phyloP scores from a whole-genome alignment of 306 rosid genomes.

The Pyrus betulifolia region DNA sequence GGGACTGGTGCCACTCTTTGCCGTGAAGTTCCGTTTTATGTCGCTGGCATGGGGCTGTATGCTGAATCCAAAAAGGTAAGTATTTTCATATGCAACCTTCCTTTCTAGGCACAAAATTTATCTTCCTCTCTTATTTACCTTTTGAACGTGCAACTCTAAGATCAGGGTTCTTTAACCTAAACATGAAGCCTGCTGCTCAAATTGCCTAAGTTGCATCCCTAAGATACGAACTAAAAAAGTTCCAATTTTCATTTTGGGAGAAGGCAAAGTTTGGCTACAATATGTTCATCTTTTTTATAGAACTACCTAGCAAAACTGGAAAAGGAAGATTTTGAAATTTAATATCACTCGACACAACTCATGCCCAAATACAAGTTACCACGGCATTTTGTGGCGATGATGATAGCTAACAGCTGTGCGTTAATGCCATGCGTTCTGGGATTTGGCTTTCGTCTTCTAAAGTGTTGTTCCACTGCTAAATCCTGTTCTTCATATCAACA shows the following conservation, averaged over 20 bases:
- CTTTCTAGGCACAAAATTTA: neutral
- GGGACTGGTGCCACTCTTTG: slow-evolving; percentile 99
- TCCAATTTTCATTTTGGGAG: neutral
- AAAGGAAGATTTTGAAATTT: neutral
- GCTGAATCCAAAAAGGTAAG: slow-evolving; percentile 92
- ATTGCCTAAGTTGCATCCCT: neutral
- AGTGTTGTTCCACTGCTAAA: neutral
- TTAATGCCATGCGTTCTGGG: neutral
- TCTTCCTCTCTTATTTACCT: neutral
- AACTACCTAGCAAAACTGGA: neutral
- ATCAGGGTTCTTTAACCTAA: neutral
- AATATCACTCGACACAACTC: neutral
- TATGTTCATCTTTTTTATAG: neutral
- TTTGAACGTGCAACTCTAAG: neutral
- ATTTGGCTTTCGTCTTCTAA: neutral
- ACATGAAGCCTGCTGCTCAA: neutral
- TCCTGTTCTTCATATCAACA: neutral
- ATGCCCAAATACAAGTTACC: neutral
- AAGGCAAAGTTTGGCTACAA: neutral
- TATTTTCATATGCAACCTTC: neutral
- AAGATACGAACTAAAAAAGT: neutral
- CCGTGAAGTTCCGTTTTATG: slow-evolving; percentile 98
- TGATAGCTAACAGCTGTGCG: neutral
- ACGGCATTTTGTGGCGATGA: neutral
- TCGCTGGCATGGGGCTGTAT: slow-evolving; percentile 97